phyloP scores from a whole-genome alignment of 1,284 basidiomycete species.

The Tremellales sp. region DNA sequence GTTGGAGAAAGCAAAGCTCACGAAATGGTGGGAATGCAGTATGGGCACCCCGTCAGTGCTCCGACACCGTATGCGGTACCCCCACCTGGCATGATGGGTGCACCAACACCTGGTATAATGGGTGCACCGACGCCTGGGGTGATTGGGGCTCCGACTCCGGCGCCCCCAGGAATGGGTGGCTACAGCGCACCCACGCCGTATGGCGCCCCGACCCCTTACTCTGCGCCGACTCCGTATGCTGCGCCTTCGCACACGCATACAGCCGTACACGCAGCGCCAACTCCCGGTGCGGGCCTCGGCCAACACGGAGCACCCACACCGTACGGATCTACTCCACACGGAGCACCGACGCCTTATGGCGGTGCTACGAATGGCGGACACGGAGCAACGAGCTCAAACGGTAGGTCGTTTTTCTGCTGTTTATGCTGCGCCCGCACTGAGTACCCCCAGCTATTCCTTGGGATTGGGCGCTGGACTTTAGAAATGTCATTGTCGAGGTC shows the following conservation, averaged over 20 bases:
- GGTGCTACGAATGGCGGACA: slow-evolving; percentile 11
- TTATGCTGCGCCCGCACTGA: background rate
- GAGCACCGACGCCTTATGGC: slow-evolving; percentile 21
- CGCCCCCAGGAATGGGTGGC: slow-evolving; percentile 18
- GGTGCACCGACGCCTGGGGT: slow-evolving; percentile 41
- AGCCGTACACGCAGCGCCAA: slow-evolving; percentile 48
- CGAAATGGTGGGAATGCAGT: too few relatives aligned
- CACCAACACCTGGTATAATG: slow-evolving; percentile 23
- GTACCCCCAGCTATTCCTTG: slow-evolving; percentile 22
- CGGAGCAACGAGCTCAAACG: slow-evolving; percentile 3
- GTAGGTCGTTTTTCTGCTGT: slow-evolving; percentile 4
- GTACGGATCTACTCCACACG: slow-evolving; percentile 51
- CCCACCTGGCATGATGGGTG: slow-evolving; percentile 19
- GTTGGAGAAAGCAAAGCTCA: slow-evolving; percentile 10
- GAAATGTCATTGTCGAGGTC: slow-evolving; percentile 42
- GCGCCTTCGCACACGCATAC: slow-evolving; percentile 55
- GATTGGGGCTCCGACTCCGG: slow-evolving; percentile 20
- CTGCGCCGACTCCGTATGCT: slow-evolving; percentile 42
- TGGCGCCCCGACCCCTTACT: slow-evolving; percentile 50
- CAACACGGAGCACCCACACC: slow-evolving; percentile 51
- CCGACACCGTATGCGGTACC: slow-evolving; percentile 54
- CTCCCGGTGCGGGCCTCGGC: slow-evolving; percentile 38
- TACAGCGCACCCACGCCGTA: slow-evolving; percentile 44
- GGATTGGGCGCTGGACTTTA: slow-evolving; percentile 47
- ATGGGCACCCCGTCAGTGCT: slow-evolving; percentile 56